Conservation (phyloP, 306 rosid species). For the Abrus precatorius region DNA sequence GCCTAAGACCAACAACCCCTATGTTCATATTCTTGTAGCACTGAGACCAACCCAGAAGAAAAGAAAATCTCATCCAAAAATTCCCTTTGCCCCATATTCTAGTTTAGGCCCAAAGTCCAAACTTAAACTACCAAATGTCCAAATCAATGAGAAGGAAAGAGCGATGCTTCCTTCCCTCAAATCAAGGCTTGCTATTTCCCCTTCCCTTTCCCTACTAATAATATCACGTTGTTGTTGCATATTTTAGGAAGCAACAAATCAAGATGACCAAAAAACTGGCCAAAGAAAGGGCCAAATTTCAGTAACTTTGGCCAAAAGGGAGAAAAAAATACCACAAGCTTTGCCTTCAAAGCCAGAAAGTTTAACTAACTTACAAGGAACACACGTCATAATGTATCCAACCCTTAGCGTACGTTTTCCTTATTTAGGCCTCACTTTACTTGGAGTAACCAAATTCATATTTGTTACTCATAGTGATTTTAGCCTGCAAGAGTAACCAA, state of each 20-base stretch:
- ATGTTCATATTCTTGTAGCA: neutral
- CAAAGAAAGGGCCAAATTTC: neutral
- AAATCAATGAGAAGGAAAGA: neutral
- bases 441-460: slow-evolving; percentile 55
- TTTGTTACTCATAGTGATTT: slow-evolving; percentile 21
- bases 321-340: slow-evolving; percentile 14
- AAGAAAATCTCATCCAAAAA: neutral
- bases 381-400: slow-evolving; percentile 19
- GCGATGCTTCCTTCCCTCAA: slow-evolving; percentile 8
- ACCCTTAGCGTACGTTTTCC: slow-evolving; percentile 43
- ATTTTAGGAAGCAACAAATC: neutral
- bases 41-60: neutral
- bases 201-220: too few species aligned
- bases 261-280: neutral
- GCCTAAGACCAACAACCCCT: neutral
- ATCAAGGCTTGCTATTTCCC: neutral
- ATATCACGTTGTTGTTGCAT: neutral
- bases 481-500: slow-evolving; percentile 41
- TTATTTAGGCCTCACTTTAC: slow-evolving; percentile 35
- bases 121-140: neutral
- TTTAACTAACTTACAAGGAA: slow-evolving; percentile 55
- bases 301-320: neutral
- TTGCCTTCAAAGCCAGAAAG: slow-evolving; percentile 44
- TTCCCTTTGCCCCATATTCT: neutral
- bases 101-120: neutral